phyloP scores from a whole-genome alignment of 2,329 filamentous ascomycete species.

The Colletotrichum tanaceti region DNA sequence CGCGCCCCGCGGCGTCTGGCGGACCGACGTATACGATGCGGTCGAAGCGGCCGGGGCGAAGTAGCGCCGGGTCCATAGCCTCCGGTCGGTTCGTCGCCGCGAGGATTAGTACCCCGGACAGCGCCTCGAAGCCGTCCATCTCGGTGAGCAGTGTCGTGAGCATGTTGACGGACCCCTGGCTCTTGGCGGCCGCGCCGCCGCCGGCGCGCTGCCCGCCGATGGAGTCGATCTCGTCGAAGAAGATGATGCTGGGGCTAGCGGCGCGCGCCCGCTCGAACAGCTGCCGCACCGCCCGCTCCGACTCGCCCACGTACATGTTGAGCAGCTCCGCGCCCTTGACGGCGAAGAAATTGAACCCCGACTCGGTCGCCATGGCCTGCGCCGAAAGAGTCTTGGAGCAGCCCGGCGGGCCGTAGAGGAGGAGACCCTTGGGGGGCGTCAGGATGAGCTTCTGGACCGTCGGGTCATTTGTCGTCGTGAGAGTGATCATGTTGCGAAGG shows the following conservation, averaged over 20 bases:
- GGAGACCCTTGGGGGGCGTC: conserved; percentile 80
- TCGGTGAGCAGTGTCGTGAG: conserved; percentile 91
- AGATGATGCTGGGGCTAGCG: conserved; percentile 89
- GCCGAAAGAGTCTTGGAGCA: conserved; percentile 95
- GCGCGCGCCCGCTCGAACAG: conserved; percentile 87
- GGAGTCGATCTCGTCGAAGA: conserved; percentile 96
- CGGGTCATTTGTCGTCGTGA: conserved; percentile 49
- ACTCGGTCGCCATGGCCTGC: conserved; percentile 90
- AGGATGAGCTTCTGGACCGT: conserved; percentile 53
- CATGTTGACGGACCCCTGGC: conserved; percentile 76
- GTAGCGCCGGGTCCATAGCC: conserved; percentile 83
- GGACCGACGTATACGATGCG: conserved; percentile 87
- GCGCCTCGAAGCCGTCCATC: conserved; percentile 92
- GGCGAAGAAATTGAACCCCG: conserved; percentile 91
- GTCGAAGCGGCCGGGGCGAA: conserved; percentile 88
- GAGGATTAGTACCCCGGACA: conserved; percentile 86
- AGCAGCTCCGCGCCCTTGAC: conserved; percentile 94
- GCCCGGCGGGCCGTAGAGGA: conserved; percentile 92
- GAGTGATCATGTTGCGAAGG: conserved; percentile 63
- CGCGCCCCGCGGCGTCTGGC: conserved; percentile 77
- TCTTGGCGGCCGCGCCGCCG: conserved; percentile 55
- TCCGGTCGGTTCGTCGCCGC: conserved; percentile 94
- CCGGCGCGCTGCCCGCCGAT: conserved; percentile 71
- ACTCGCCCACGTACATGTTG: conserved; percentile 97
- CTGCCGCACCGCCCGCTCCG: conserved; percentile 85